Conservation (phyloP, 768 basidiomycete species). For the Strobilomyces echinocephalus region DNA sequence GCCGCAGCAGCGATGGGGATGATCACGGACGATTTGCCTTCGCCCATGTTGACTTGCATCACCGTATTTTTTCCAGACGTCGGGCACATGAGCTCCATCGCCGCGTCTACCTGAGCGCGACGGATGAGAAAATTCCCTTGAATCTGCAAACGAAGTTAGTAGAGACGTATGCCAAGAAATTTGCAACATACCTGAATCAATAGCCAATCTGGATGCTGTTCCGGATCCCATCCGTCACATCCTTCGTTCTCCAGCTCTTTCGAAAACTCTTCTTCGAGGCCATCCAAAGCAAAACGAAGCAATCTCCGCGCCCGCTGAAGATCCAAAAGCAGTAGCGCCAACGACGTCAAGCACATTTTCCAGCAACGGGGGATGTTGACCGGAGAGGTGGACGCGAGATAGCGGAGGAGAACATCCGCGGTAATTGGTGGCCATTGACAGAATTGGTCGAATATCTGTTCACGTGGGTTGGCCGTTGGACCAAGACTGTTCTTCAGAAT, state of each 20-base stretch:
- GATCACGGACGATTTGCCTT: not conserved
- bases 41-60: not conserved
- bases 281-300: not conserved
- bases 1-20: not conserved
- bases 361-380: not conserved
- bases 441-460: not conserved
- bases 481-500: not conserved
- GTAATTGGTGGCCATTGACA: not conserved
- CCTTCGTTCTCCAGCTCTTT: not conserved
- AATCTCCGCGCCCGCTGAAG: not conserved
- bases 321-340: not conserved
- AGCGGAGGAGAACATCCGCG: not conserved
- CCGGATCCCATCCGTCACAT: not conserved
- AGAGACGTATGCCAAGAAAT: not conserved
- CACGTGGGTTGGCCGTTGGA: not conserved
- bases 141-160: not conserved
- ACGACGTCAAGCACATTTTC: not conserved
- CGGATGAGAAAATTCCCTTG: not conserved
- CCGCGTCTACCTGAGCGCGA: not conserved
- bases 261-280: not conserved
- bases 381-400: not conserved
- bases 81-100: not conserved
- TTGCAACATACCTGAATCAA: not conserved
- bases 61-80: not conserved
- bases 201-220: not conserved